A percentile compares a stretch with the other conserved stretches of the same genome.
phyloP scores from a whole-genome alignment of 176 grass and related monocot species.

The Elymus sibiricus region DNA sequence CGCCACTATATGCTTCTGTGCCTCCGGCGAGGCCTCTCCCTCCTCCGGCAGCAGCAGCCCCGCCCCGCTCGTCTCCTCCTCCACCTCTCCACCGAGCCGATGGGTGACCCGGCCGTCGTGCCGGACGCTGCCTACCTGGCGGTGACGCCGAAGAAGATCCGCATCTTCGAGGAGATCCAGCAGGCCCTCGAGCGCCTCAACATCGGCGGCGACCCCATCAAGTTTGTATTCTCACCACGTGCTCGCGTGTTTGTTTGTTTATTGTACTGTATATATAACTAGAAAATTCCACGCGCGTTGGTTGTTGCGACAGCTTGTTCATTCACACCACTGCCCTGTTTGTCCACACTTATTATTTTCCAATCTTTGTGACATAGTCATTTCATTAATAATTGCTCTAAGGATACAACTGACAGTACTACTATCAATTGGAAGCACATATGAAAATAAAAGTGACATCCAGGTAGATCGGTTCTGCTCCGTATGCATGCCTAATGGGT shows the following conservation, averaged over 20 bases:
- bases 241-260: not conserved
- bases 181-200: constrained; percentile 56
- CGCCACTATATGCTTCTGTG: constrained; percentile 41
- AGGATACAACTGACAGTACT: no score
- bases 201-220: constrained; percentile 66
- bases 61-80: not conserved
- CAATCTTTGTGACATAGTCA: no score
- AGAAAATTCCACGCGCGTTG: no score
- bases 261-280: no score
- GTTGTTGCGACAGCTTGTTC: no score
- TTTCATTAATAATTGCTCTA: no score
- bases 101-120: constrained; percentile 34
- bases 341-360: no score
- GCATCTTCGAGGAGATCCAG: constrained; percentile 68
- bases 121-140: constrained; percentile 61
- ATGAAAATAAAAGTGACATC: no score
- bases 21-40: constrained; percentile 47
- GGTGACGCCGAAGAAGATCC: constrained; percentile 54
- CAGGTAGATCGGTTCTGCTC: no score
- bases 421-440: no score
- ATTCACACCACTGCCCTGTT: no score
- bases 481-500: no score
- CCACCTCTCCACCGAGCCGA: constrained; percentile 22
- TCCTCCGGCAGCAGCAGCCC: not conserved
- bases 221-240: constrained; percentile 33